Conservation (phyloP, 129 eudicot species). For the Saposhnikovia divaricata region DNA sequence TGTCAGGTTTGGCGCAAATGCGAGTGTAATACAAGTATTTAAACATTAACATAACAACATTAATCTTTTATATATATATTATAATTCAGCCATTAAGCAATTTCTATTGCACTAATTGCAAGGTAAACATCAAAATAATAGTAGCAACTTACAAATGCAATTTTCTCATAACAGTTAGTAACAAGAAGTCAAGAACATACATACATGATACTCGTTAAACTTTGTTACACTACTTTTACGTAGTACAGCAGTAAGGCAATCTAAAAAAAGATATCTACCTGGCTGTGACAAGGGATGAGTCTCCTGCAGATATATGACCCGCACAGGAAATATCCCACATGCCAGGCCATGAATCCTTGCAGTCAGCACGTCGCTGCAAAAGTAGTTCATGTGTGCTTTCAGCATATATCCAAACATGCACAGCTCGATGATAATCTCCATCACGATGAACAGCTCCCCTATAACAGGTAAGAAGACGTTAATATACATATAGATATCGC, state of each 20-base stretch:
- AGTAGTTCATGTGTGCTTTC: slow-evolving; percentile 86
- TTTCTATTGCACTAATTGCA: background rate
- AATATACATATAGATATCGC: background rate
- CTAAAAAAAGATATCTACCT: slow-evolving; percentile 26
- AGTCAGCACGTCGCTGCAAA: slow-evolving; percentile 64
- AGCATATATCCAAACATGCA: slow-evolving; percentile 90
- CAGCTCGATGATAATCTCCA: slow-evolving; percentile 91
- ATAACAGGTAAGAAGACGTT: slow-evolving; percentile 3
- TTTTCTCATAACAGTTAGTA: background rate
- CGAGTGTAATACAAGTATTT: background rate
- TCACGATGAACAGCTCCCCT: slow-evolving; percentile 78
- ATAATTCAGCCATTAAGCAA: background rate
- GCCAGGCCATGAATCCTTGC: slow-evolving; percentile 96
- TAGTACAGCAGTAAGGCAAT: background rate
- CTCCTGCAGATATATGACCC: slow-evolving; percentile 93
- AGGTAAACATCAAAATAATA: background rate
- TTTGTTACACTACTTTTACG: background rate
- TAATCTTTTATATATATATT: background rate
- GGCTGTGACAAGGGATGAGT: slow-evolving; percentile 72
- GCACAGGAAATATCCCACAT: slow-evolving; percentile 97
- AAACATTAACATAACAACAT: background rate
- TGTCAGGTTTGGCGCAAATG: background rate
- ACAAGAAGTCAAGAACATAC: background rate
- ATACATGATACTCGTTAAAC: background rate
- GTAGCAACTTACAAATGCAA: background rate